phyloP scores from a whole-genome alignment of 2,329 filamentous ascomycete genomes.

The Albophoma yamanashiensis region DNA sequence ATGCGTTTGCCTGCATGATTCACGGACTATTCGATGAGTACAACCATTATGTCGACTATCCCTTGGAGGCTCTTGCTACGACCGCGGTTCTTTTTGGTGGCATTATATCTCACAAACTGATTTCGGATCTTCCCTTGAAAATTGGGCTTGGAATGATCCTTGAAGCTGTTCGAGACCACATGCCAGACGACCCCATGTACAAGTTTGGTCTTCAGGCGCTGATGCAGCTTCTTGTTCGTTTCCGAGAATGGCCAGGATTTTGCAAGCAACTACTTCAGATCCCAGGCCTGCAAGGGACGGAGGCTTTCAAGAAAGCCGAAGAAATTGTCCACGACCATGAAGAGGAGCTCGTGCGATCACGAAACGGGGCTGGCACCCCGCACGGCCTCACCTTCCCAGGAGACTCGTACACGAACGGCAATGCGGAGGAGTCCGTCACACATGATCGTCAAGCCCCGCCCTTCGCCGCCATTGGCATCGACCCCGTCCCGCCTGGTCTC shows the following conservation, averaged over 20 bases:
- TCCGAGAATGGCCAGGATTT: slow-evolving; percentile 92
- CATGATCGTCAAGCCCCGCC: slow-evolving; percentile 54
- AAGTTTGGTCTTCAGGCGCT: slow-evolving; percentile 95
- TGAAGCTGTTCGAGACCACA: slow-evolving; percentile 84
- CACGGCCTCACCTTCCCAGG: slow-evolving; percentile 25
- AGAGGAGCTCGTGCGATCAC: slow-evolving; percentile 45
- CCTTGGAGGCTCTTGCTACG: slow-evolving; percentile 87
- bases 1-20: slow-evolving; percentile 97
- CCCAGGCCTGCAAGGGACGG: slow-evolving; percentile 70
- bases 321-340: slow-evolving; percentile 64
- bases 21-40: slow-evolving; percentile 97
- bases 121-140: slow-evolving; percentile 81
- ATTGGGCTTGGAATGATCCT: slow-evolving; percentile 96
- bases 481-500: slow-evolving; percentile 51
- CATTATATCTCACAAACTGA: slow-evolving; percentile 86
- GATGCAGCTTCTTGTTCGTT: slow-evolving; percentile 72
- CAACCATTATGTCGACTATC: slow-evolving; percentile 88
- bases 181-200: slow-evolving; percentile 83
- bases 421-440: slow-evolving; percentile 48
- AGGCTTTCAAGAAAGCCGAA: slow-evolving; percentile 73
- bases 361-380: slow-evolving; percentile 36
- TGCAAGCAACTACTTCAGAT: slow-evolving; percentile 79
- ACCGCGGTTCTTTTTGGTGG: slow-evolving; percentile 95
- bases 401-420: slow-evolving; percentile 58
- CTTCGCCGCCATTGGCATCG: slow-evolving; percentile 70